Base-by-base conservation (phyloP, 2,329 filamentous ascomycete genomes). In the Nemania sp. region DNA sequence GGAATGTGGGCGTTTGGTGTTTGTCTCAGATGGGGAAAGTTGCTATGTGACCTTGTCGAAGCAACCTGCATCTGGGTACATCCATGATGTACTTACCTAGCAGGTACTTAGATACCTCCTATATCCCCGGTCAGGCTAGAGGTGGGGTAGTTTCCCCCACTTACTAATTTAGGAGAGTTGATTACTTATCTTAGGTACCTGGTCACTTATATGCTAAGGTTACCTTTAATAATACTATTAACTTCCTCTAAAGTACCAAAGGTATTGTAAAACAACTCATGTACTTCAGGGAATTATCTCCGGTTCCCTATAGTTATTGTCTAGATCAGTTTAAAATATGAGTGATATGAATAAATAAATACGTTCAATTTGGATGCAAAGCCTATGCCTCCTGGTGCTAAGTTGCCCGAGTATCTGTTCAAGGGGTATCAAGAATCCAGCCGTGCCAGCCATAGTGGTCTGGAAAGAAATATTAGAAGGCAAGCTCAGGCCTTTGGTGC, bases 401-500 rank as follows among this genome's bases (percentile, higher is more conserved):
- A 54, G 41, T 53, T 58, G n/a, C 22, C 49, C 41, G 35, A 56
- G 24, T 55, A 55, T 26, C 13, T 51, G 64, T 55, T 62, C 15
- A 56, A 65, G 58, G 62, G 70, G 67, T 70, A 70, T 71, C 62
- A 67, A 68, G 26, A 63, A 49, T 55, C 51, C 32, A 58, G 58
- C 43, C 43, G 22, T 53, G 29, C 26, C 13, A 45, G 47, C 52
- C 18, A 32, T 53, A 38, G 29, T 20, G 22, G 35, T 22, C 43
- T 20, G 47, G 32, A 51, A 41, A 32, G 3, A 8, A 51, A 54
- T 43, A 49, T 70, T 77, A 79, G 68, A 78, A 79, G 18, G 75
- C 77, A 47, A 79, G 71, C 58, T 78, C 75, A 26, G 73, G 71
- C 26, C 73, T 70, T 60, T 74, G 74, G 41, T 73, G 70, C 52